Evolutionary conservation across 306 rosid genomes (phyloP).

Genomic region (Crataegus laevigata): DNA sequence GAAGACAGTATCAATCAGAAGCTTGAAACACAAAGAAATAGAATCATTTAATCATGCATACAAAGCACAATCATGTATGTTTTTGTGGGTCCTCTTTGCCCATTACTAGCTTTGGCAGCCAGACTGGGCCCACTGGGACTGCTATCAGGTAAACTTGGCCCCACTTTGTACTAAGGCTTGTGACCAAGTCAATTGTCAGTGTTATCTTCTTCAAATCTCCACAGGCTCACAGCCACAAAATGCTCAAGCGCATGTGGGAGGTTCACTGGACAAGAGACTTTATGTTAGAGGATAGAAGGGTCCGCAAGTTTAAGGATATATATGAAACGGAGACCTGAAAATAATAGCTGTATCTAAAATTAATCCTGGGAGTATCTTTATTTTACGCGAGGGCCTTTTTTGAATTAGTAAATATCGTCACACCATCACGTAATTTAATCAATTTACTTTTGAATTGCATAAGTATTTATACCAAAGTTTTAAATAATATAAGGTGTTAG

Average conservation of each 20-base stretch:
- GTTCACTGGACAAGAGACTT: not conserved
- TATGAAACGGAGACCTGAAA: not conserved
- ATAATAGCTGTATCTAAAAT: not conserved
- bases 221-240: not conserved
- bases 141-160: not conserved
- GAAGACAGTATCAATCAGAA: not conserved
- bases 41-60: not conserved
- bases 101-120: not conserved
- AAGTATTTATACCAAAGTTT: no score
- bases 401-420: no score
- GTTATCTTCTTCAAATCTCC: no score
- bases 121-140: not conserved
- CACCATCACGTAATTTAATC: no score
- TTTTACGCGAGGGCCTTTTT: no score
- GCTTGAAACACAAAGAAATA: not conserved
- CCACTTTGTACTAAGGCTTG: not conserved
- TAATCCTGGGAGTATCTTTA: no score
- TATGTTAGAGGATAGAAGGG: no score
- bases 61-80: not conserved
- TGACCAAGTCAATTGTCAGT: conserved; percentile 14
- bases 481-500: no score
- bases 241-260: conserved; percentile 20
- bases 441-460: no score
- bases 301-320: no score
- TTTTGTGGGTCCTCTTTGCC: not conserved